Base-by-base conservation (phyloP, 106 monocot species). In the Dioscorea alata region DNA sequence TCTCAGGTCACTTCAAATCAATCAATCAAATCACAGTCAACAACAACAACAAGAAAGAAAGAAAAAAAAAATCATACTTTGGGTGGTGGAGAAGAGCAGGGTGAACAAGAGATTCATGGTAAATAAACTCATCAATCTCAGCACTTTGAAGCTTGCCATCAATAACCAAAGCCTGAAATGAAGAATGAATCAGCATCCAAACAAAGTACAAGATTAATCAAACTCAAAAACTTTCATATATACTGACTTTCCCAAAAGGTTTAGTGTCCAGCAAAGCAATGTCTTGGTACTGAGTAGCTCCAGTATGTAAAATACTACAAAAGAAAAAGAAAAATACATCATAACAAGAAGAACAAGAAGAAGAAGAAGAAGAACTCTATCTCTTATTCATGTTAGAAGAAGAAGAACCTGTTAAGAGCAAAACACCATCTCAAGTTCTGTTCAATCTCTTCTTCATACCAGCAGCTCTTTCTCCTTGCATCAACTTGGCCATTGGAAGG, bases 71-170 rank as follows among this genome's bases (percentile, higher is more conserved):
- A 52, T 13, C 18, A 9, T 82, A 78, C 83, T 71, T 67, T 13
- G 8, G 61, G 25, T 83, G 78, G 68, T 71, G 67, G 12, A 83
- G 83, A 6, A 83, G 63, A 19, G 83, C 75, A 63, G 83, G 83
- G 64, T 83, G 83, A 64, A 79, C 75, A 28, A 83, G 75, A 49
- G 67, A 79, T 32, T 83, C 83, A 64, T 83, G 83, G 51, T 83
- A 83, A 9, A 78, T 83, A 75, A 83, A 83, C 48, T 83, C 83
- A 75, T 83, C 83, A 50, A 79, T 83, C 66, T 83, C 83, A 49
- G 83, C 70, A 72, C 83, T 83, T 28, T 83, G 83, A 0, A 83
- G 70, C 75, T 83, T 83, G 23, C 83, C 78, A 72, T 83, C 83
- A 58, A 83, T 78, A 16, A 83, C 64, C 24, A 83, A 57, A 52